Conservation (phyloP, 2,329 filamentous ascomycete species). For the Aspergillus bombycis region DNA sequence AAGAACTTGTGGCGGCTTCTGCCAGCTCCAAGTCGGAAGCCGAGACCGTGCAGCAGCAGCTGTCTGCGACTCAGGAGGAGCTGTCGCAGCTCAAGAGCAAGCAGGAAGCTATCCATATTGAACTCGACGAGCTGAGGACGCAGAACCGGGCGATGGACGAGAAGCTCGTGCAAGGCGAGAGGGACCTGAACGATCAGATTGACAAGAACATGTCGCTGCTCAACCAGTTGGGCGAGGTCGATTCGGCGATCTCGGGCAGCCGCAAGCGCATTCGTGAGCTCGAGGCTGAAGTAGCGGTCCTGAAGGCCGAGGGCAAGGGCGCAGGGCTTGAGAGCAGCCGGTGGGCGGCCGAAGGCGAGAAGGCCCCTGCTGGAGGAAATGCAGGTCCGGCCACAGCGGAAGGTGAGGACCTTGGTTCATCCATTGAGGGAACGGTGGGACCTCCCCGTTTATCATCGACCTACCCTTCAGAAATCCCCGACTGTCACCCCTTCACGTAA, state of each 20-base stretch:
- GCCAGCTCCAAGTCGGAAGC: slow-evolving; percentile 71
- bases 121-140: slow-evolving; percentile 35
- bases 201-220: slow-evolving; percentile 46
- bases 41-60: slow-evolving; percentile 63
- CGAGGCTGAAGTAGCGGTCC: slow-evolving; percentile 41
- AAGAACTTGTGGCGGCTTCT: slow-evolving; percentile 76
- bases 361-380: slow-evolving; percentile 32
- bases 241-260: slow-evolving; percentile 37
- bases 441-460: slow-evolving; percentile 42
- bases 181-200: slow-evolving; percentile 43
- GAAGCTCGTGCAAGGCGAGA: slow-evolving; percentile 37
- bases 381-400: slow-evolving; percentile 42
- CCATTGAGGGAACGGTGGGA: slow-evolving; percentile 53
- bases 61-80: slow-evolving; percentile 39
- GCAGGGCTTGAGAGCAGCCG: slow-evolving; percentile 42
- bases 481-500: slow-evolving; percentile 37
- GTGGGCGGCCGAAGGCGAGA: slow-evolving; percentile 43
- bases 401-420: slow-evolving; percentile 53
- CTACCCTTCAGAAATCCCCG: slow-evolving; percentile 28
- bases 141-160: slow-evolving; percentile 37
- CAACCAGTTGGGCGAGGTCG: slow-evolving; percentile 43
- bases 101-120: slow-evolving; percentile 31
- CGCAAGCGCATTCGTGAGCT: slow-evolving; percentile 43
- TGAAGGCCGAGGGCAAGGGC: slow-evolving; percentile 41
- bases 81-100: slow-evolving; percentile 34